Percentiles rank a stretch among this genome's conserved stretches.
These are phyloP conservation scores for Luzula sylvatica DNA, from an alignment of 176 grass and related monocot genomes.

Conservation along the genomic window DNA sequence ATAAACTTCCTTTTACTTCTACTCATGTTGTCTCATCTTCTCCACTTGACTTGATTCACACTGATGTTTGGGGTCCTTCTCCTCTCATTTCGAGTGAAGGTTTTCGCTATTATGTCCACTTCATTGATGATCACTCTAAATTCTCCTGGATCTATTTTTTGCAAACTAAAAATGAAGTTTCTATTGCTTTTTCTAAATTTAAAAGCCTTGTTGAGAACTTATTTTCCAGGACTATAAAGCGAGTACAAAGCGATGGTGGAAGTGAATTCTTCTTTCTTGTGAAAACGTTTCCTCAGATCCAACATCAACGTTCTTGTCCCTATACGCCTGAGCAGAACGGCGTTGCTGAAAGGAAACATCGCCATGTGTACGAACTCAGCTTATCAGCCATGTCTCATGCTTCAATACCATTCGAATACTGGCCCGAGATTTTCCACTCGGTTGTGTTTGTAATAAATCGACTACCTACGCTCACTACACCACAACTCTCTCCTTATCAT, in stretches of 20 bases:
- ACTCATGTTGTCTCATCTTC: neutral
- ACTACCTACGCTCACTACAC: neutral
- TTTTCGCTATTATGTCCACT: neutral
- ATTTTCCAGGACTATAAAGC: neutral
- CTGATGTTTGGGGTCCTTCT: neutral
- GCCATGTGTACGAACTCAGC: neutral
- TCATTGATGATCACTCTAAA: slow-evolving; percentile 1
- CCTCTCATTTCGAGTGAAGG: neutral
- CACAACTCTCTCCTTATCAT: neutral
- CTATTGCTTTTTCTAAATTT: neutral
- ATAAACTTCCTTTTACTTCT: neutral
- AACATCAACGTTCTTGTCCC: neutral
- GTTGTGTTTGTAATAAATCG: neutral
- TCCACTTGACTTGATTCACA: neutral
- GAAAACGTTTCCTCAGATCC: neutral
- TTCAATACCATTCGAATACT: neutral
- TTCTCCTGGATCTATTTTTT: slow-evolving; percentile 2
- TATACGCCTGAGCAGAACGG: neutral
- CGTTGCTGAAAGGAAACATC: neutral
- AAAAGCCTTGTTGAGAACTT: neutral
- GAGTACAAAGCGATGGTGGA: neutral
- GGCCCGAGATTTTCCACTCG: neutral
- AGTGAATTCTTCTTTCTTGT: neutral
- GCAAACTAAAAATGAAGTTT: neutral
- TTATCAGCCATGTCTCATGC: neutral